Conservation (phyloP, 2,329 filamentous ascomycete genomes). For the Sporothrix mexicana region DNA sequence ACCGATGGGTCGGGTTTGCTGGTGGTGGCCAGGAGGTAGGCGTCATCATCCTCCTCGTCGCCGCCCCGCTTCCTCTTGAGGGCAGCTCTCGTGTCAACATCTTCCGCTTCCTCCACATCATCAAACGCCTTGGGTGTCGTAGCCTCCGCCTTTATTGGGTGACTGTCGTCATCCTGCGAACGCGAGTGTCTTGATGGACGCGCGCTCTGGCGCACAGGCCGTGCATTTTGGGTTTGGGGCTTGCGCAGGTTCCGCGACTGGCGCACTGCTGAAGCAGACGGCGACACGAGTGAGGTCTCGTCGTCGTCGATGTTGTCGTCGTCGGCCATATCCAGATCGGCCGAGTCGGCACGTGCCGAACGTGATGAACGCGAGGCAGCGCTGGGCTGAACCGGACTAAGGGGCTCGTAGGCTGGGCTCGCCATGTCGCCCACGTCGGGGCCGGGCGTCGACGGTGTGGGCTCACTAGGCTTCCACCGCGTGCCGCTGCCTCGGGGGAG, state of each 20-base stretch:
- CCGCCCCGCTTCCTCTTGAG: slow-evolving; percentile 22
- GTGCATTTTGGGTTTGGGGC: neutral
- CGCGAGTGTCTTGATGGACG: slow-evolving; percentile 17
- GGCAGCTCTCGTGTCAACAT: neutral
- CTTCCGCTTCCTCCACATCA: neutral
- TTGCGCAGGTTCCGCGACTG: slow-evolving; percentile 32
- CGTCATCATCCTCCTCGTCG: neutral
- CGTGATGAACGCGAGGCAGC: slow-evolving; percentile 42
- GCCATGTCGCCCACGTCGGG: slow-evolving; percentile 49
- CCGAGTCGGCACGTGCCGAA: slow-evolving; percentile 20
- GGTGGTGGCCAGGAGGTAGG: neutral
- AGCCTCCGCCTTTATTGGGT: slow-evolving; percentile 60
- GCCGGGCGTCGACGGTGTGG: slow-evolving; percentile 64
- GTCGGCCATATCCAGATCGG: slow-evolving; percentile 3
- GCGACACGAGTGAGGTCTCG: slow-evolving; percentile 16
- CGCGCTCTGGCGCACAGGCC: neutral
- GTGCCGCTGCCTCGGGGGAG: slow-evolving; percentile 53
- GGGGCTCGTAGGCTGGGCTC: slow-evolving; percentile 63
- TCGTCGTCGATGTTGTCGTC: neutral
- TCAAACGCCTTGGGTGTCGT: slow-evolving; percentile 48
- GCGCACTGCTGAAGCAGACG: slow-evolving; percentile 4
- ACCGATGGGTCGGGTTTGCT: slow-evolving; percentile 46
- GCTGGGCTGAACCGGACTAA: slow-evolving; percentile 59
- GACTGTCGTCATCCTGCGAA: slow-evolving; percentile 10
- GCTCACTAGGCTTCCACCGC: slow-evolving; percentile 60